These are phyloP conservation scores for Coniochaeta hoffmannii DNA, from an alignment of 2,329 filamentous ascomycete species.

Conservation along the genomic window DNA sequence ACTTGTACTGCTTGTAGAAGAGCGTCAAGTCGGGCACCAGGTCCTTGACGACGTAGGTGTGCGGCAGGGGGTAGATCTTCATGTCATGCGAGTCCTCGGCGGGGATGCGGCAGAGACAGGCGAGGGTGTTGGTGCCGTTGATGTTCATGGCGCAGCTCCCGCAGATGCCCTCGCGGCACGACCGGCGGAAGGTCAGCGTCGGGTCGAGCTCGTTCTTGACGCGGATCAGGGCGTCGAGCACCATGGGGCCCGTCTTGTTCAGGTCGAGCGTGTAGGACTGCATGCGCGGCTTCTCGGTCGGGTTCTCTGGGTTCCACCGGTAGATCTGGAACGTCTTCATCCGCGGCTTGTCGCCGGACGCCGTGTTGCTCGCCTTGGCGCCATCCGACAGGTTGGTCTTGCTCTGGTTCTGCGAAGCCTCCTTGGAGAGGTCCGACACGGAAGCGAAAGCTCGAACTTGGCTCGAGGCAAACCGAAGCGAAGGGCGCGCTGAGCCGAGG, in stretches of 20 bases:
- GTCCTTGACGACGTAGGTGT: conserved; percentile 98
- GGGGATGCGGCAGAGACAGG: conserved; percentile 94
- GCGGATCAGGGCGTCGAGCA: conserved; percentile 90
- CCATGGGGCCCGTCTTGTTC: conserved; percentile 99
- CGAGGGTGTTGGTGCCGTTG: conserved; percentile 95
- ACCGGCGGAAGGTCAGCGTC: conserved; percentile 90
- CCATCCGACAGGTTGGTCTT: conserved; percentile 23
- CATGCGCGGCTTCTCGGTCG: conserved; percentile 89
- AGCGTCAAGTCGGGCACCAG: conserved; percentile 95
- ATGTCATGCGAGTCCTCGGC: conserved; percentile 72
- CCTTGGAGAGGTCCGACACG: background rate
- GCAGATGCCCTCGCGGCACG: conserved; percentile 96
- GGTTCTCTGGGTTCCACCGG: conserved; percentile 94
- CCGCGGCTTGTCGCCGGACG: conserved; percentile 53
- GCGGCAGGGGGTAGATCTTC: conserved; percentile 95
- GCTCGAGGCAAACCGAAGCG: conserved; percentile 18
- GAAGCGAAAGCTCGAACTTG: conserved; percentile 17
- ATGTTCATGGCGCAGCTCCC: conserved; percentile 99
- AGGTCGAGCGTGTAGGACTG: conserved; percentile 91
- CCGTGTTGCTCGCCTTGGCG: conserved; percentile 36
- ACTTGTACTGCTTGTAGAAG: conserved; percentile 99
- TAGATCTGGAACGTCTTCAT: conserved; percentile 98
- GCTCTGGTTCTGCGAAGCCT: conserved; percentile 4
- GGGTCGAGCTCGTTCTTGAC: conserved; percentile 99
- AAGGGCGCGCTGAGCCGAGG: conserved; percentile 38